Conservation (phyloP, 306 rosid species). For the Cicer pinnatifidum region DNA sequence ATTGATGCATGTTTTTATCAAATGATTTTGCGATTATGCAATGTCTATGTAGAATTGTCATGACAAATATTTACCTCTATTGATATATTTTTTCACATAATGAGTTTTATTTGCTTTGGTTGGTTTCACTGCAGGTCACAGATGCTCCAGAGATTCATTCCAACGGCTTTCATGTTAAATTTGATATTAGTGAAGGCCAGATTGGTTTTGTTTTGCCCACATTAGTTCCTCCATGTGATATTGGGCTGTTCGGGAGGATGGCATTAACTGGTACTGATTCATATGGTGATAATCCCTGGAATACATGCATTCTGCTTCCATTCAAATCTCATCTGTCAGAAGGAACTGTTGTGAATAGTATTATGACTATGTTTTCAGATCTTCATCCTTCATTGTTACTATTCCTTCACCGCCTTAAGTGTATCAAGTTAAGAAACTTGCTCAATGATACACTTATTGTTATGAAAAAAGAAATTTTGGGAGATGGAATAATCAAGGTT, state of each 20-base stretch:
- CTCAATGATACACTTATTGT: slow-evolving; percentile 68
- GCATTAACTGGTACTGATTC: slow-evolving; percentile 57
- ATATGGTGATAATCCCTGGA: slow-evolving; percentile 60
- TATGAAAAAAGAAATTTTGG: slow-evolving; percentile 81
- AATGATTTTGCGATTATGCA: neutral
- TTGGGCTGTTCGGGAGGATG: slow-evolving; percentile 64
- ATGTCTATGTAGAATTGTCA: neutral
- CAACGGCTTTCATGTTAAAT: slow-evolving; percentile 93
- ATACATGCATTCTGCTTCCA: slow-evolving; percentile 93
- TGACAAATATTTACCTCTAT: neutral
- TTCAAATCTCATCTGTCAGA: slow-evolving; percentile 69
- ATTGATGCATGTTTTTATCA: neutral
- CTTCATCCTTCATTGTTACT: slow-evolving; percentile 92
- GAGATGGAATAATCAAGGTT: slow-evolving; percentile 78
- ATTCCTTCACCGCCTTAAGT: slow-evolving; percentile 90
- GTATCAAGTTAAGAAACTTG: slow-evolving; percentile 75
- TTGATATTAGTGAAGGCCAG: slow-evolving; percentile 92
- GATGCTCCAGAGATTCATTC: slow-evolving; percentile 99
- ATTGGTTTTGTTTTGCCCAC: slow-evolving; percentile 98
- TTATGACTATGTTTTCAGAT: slow-evolving; percentile 82
- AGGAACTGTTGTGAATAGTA: slow-evolving; percentile 60
- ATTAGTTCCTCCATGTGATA: slow-evolving; percentile 68
- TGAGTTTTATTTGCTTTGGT: slow-evolving; percentile 36
- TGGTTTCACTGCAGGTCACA: slow-evolving; percentile 69
- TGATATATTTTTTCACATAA: slow-evolving; percentile 10